Base-by-base conservation (phyloP, 768 basidiomycete genomes). In the Boletus edulis region DNA sequence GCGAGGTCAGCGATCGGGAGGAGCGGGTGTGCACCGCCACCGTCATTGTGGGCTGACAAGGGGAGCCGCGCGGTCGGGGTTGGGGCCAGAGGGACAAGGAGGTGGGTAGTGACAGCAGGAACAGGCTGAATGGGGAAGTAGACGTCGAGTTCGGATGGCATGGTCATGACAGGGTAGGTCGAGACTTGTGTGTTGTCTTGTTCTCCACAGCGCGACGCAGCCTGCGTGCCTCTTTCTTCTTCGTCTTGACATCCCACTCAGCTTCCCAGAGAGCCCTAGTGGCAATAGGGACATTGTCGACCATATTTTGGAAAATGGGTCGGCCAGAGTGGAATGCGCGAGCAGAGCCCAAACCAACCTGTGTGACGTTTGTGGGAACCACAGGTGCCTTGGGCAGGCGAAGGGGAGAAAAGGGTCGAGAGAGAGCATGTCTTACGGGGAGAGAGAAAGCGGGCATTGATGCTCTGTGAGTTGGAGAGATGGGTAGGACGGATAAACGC, bases 221-320 rank as follows among this genome's bases (percentile, higher is more conserved):
- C 46, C 44, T 71, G 45, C 59, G 64, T 5, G 60, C 58, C 18
- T 62, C 57, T 57, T 81, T 78, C 69, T 83, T 76, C 57, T 73
- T 76, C 60, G 74, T 68, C 57, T 82, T 79, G 24, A 84, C 32
- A 40, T 91, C 84, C 78, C 83, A 81, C 64, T 91, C 88, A 0
- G 81, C 84, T 67, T 91, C 86, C 66, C 83, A 84, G 41, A 92
- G 74, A 3, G 91, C 85, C 27, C 92, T 81, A 10, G 80, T 81
- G 1, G 83, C 78, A n/a, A 94, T 72, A 8, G 92, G 91, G 1
- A 90, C 84, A 62, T 91, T 91, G 66, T 91, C 81, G 3, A 83
- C 83, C 40, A 94, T 69, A 66, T 88, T 85, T 67, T 91, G 85
- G 75, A 93, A 92, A 42, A 92, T 78, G 4, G 88, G 87, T 3